phyloP scores from a whole-genome alignment of 345 rosid genomes.

The Zanthoxylum bungeanum region DNA sequence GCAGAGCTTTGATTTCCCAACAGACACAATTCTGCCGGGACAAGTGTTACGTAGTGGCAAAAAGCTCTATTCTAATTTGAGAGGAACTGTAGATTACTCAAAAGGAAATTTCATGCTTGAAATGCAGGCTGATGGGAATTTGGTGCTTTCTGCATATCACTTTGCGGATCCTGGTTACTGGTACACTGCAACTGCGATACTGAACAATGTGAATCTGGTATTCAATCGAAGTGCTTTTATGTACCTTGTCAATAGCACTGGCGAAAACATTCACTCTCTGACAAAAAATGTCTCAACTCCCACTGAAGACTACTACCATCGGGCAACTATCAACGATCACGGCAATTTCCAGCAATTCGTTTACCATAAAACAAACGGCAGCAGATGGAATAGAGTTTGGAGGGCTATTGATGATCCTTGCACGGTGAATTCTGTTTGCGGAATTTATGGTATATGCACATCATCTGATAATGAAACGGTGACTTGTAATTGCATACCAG shows the following conservation, averaged over 20 bases:
- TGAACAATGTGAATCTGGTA: slow-evolving; percentile 4
- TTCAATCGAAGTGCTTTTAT: slow-evolving; percentile 12
- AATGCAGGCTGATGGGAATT: slow-evolving; percentile 27
- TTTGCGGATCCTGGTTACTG: slow-evolving; percentile 29
- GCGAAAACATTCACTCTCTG: slow-evolving; percentile 7
- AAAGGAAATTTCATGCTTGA: slow-evolving; percentile 21
- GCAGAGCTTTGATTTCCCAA: slow-evolving; percentile 22
- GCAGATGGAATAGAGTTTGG: slow-evolving; percentile 21
- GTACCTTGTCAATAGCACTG: slow-evolving; percentile 18
- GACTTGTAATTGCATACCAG: slow-evolving; percentile 26
- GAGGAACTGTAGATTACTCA: slow-evolving; percentile 8
- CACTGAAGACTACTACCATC: slow-evolving; percentile 16
- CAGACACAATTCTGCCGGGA: slow-evolving; percentile 21
- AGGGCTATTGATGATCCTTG: slow-evolving; percentile 23
- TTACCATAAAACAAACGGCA: slow-evolving; percentile 12
- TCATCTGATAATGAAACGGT: slow-evolving; percentile 19
- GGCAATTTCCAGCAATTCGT: slow-evolving; percentile 20
- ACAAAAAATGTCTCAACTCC: slow-evolving; percentile 11
- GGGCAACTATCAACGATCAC: slow-evolving; percentile 17
- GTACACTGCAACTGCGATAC: background rate
- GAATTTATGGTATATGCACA: slow-evolving; percentile 25
- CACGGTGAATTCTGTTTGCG: slow-evolving; percentile 19
- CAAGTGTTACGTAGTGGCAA: background rate
- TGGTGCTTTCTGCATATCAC: slow-evolving; percentile 26
- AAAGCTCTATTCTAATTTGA: slow-evolving; percentile 17